A percentile compares a stretch with the other conserved stretches of the same genome.
Evolutionary conservation across 495 filamentous ascomycete genomes (phyloP).

Genomic region (Rostrohypoxylon terebratum): DNA sequence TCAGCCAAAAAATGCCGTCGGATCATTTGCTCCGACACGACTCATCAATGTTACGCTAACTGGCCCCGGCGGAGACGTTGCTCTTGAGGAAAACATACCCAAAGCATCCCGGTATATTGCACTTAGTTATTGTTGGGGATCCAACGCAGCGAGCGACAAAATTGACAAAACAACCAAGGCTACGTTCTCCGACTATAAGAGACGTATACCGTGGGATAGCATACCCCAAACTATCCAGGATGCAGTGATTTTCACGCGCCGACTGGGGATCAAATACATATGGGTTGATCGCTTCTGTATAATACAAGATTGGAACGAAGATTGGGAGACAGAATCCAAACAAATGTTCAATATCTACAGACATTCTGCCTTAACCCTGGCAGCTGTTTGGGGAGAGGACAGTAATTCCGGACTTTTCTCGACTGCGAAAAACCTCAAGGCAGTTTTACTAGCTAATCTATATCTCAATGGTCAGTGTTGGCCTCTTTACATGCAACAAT

Average conservation of each 20-base stretch:
- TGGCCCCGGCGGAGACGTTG: not conserved
- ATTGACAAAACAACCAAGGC: not conserved
- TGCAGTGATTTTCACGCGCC: not conserved
- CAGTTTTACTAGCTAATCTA: not conserved
- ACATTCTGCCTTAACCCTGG: not conserved
- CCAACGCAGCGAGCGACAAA: not conserved
- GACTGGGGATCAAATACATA: not conserved
- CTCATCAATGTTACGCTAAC: not conserved
- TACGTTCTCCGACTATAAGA: not conserved
- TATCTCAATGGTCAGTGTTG: not conserved
- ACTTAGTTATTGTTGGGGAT: not conserved
- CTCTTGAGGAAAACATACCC: not conserved
- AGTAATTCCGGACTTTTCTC: not conserved
- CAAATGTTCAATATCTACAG: not conserved
- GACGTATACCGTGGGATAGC: not conserved
- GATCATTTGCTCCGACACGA: not conserved
- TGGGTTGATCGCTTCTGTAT: not conserved
- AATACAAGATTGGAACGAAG: not conserved
- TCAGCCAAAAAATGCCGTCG: not conserved
- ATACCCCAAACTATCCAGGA: not conserved
- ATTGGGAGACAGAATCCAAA: not conserved
- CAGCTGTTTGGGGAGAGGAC: not conserved
- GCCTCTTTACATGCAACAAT: not conserved
- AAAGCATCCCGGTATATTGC: not conserved
- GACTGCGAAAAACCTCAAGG: not conserved